Conservation (phyloP, 2,329 filamentous ascomycete species). For the Paramyrothecium sp. region DNA sequence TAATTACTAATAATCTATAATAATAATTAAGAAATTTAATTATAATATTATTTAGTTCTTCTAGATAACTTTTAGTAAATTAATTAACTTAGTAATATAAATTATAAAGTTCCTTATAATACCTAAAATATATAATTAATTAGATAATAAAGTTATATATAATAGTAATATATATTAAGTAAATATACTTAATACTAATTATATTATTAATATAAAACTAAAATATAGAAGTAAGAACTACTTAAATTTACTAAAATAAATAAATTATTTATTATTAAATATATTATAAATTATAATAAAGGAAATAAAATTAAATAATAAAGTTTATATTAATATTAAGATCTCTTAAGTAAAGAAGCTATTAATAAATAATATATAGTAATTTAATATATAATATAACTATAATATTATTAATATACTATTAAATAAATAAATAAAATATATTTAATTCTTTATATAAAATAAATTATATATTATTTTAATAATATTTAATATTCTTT, state of each 20-base stretch:
- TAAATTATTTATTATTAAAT: background rate
- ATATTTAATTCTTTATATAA: constrained; percentile 2
- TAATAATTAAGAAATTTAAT: constrained; percentile 1
- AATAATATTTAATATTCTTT: constrained; percentile 2
- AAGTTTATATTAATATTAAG: background rate
- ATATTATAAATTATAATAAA: background rate
- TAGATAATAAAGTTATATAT: background rate
- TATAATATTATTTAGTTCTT: background rate
- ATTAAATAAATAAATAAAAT: constrained; percentile 2
- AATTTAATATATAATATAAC: constrained; percentile 3
- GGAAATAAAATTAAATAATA: constrained; percentile 2
- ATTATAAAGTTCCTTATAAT: background rate
- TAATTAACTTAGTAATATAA: background rate
- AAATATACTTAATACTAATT: background rate
- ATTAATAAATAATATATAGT: background rate
- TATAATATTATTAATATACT: constrained; percentile 1
- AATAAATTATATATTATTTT: constrained; percentile 4
- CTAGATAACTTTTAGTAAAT: background rate
- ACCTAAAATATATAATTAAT: background rate
- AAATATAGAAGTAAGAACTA: background rate
- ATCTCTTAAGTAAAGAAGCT: background rate
- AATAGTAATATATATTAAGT: background rate
- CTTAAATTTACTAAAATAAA: background rate
- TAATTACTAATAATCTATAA: too few species aligned
- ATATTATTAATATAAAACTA: too few species aligned